Evolutionary conservation across 768 basidiomycete species (phyloP), one percentile per base, ranked within the genome.

Genomic region (Rhodotorula graminis): DNA sequence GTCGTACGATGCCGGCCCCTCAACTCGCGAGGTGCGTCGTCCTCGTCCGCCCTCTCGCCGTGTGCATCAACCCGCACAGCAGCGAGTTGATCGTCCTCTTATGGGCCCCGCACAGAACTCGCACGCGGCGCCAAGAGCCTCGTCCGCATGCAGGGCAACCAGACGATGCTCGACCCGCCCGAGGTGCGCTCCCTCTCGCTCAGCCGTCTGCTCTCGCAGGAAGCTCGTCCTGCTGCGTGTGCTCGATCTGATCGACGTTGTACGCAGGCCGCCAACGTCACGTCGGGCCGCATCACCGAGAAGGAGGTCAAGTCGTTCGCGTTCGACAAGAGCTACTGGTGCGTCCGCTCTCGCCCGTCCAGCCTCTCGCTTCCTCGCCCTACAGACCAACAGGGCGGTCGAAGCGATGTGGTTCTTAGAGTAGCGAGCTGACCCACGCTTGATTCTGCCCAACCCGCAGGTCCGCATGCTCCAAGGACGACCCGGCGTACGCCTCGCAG

Each of bases 321-420:
- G 73, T 98, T 97, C 77, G 95, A 98, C 86, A 95, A 94, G 85
- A 91, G 90, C 66, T 98, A 97, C 82, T 95, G 93, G 94, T 93
- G 33, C 49, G 72, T 40, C 15, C 29, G 12, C 15, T 3, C 37
- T 37, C 37, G 37, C 37, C 37, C 5, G 37, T 37, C 37, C 5
- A 37, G 37, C 37, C 37, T 37, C 37, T 49, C 15, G 19, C 47
- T 49, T 49, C 29, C 44, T 29, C 47, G 23, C 0, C 42, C 18
- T 29, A 0, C 15, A 2, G 25, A 37, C 4, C 14, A 12, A 3
- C 10, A 4, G 4, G 11, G 42, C 9, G 19, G 2, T 27, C 3
- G 37, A 6, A 19, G 21, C 40, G 9, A 5, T 42, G 12, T 37
- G 5, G 37, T n/a, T n/a, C n/a, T n/a, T n/a, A 37, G 37, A 37